Base-by-base conservation (phyloP, 2,329 filamentous ascomycete species). In the Microcera coccophila region DNA sequence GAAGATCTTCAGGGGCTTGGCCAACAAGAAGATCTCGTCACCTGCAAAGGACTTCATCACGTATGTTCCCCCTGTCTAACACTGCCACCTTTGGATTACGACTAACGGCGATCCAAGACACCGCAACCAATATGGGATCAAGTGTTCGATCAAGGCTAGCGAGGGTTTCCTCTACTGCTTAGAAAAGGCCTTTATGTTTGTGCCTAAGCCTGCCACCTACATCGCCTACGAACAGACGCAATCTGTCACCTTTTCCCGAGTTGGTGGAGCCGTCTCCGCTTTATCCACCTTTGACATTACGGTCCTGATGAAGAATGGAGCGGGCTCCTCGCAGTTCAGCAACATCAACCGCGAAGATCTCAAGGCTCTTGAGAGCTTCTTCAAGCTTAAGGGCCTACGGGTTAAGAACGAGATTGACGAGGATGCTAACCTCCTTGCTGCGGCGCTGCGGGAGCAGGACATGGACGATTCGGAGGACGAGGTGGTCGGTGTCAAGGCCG, bases 81-180 rank as follows among this genome's bases (percentile, higher is more conserved):
- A 15, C 15, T 28, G 8, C 10, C 33, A 9, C 8, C 29, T n/a
- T n/a, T 7, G 7, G 20, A 20, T 39, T 18, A 17, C n/a, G 21
- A 66, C 63, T 69, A 49, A 69, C 52, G 10, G 2, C 15, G 18
- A 17, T 2, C 16, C 29, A 39, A 81, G 87, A 54, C 93, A 97
- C 70, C 90, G 95, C 64, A 82, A 86, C 59, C 90, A 96, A 66
- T 88, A 84, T 55, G 93, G 93, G 45, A 94, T 98, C 69, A 98
- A 98, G 72, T 98, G 93, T 69, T 95, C 90, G n/a, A 96, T 98
- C 80, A 98, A 98, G 71, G 94, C 94, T 41, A 96, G 94, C 66
- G 93, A 98, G 71, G 93, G 94, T 47, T 90, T 95, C 62, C 74
- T 98, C 38, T 98, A 95, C 78, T 96, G 90, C 65, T 73, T 98